These are phyloP conservation scores for Leishmania braziliensis DNA, from an alignment of 208 protist species.

Conservation along the genomic window DNA sequence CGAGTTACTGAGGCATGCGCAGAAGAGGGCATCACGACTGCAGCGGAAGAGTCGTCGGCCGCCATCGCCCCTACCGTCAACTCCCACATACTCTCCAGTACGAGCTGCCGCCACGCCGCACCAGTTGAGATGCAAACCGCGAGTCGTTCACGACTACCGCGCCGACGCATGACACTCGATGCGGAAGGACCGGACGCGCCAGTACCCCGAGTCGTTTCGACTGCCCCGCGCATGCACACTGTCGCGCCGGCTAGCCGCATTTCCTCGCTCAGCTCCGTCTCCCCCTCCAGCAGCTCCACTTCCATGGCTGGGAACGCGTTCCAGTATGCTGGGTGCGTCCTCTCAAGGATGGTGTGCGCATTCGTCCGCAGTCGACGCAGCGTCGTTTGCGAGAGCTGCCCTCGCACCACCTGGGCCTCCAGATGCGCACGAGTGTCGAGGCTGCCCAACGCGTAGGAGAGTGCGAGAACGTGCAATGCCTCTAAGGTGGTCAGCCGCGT, in stretches of 20 bases:
- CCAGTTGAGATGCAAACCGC: constrained; percentile 22
- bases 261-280: constrained; percentile 22
- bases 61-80: constrained; percentile 8
- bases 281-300: constrained; percentile 23
- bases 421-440: constrained; percentile 39
- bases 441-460: constrained; percentile 33
- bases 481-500: constrained; percentile 22
- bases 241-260: constrained; percentile 24
- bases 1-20: not conserved
- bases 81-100: constrained; percentile 34
- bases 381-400: constrained; percentile 32
- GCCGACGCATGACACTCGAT: not conserved
- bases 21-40: not conserved
- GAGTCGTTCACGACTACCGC: not conserved
- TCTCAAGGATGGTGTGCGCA: constrained; percentile 13
- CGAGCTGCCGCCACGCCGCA: constrained; percentile 41
- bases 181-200: not conserved
- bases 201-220: not conserved
- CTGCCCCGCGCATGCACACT: not conserved
- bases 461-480: constrained; percentile 19
- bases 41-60: not conserved
- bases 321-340: constrained; percentile 35
- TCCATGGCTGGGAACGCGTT: constrained; percentile 39
- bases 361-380: constrained; percentile 27
- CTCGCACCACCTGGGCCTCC: constrained; percentile 19